Base-by-base conservation (phyloP, 2,329 filamentous ascomycete species). In the Hypoxylon sp. region DNA sequence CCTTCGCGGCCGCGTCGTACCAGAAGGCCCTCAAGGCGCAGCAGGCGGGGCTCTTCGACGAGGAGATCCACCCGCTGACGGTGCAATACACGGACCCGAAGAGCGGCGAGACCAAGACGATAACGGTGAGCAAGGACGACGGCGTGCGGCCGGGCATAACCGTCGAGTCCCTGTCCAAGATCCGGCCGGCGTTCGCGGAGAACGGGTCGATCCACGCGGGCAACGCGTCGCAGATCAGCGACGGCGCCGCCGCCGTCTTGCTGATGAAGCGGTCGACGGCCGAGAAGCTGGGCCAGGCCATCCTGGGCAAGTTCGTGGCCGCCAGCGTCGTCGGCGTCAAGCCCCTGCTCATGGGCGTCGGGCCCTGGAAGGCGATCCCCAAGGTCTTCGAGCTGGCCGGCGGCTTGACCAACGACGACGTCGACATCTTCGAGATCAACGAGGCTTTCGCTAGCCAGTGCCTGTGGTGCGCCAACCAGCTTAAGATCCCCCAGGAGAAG, bases 401-500 rank as follows among this genome's bases (percentile, higher is more conserved):
- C 66, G 68, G 68, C 21, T 89, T 99, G 75, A 86, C 85, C 78
- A 93, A 91, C 81, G 91, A 97, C 63, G 95, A 98, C 73, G 93
- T 99, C 30, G 96, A 98, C 79, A 95, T 98, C 77, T 98, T 89
- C 77, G 96, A 99, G 88, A 98, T 99, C 87, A 99, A 99, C 85
- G 96, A 99, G 87, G 96, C 96, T 0, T 99, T 99, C 80, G 96
- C 96, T 32, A 93, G 89, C 70, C 95, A 98, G 86, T 97, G 93
- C 81, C 81, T 98, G 72, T 98, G 92, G 92, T 98, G 94, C 81
- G 89, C 93, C 70, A 93, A 96, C 76, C 90, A 98, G 85, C 88
- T 99, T 21, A 91, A 91, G 48, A 82, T 99, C 28, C 92, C 93
- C 58, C 78, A 86, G 67, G 90, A 93, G 72, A 98, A 98, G 88